Conservation (phyloP, 2,329 filamentous ascomycete genomes). For the Xylariaceae sp. region DNA sequence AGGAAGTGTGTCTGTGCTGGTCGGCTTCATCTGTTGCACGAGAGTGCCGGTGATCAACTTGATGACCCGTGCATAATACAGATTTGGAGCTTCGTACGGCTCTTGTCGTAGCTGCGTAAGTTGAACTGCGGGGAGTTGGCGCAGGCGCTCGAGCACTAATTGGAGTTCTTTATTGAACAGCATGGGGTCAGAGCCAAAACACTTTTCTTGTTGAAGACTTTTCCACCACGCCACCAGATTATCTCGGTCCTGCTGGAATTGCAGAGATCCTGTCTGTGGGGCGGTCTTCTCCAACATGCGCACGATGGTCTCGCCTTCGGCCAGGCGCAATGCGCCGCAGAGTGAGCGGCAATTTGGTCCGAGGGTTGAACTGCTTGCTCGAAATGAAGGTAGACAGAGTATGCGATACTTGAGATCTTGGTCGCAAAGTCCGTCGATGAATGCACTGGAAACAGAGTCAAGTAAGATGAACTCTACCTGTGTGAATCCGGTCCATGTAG, state of each 20-base stretch:
- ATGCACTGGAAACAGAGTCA: slow-evolving; percentile 44
- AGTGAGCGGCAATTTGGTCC: slow-evolving; percentile 38
- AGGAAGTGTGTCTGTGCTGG: no score
- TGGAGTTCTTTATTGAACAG: slow-evolving; percentile 47
- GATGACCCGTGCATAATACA: slow-evolving; percentile 41
- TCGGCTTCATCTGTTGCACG: no score
- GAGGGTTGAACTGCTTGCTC: slow-evolving; percentile 22
- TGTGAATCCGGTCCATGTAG: slow-evolving; percentile 36
- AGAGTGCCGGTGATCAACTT: slow-evolving; percentile 24
- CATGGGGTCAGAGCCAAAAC: slow-evolving; percentile 39
- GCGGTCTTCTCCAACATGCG: slow-evolving; percentile 34
- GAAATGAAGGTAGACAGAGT: slow-evolving; percentile 38
- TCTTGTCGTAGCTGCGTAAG: slow-evolving; percentile 46
- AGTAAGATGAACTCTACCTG: slow-evolving; percentile 40
- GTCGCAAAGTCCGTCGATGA: slow-evolving; percentile 47
- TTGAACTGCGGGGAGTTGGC: slow-evolving; percentile 44
- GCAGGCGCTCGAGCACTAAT: slow-evolving; percentile 38
- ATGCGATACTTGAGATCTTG: slow-evolving; percentile 37
- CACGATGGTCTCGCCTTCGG: slow-evolving; percentile 49
- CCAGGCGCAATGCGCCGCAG: slow-evolving; percentile 43
- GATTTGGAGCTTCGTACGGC: slow-evolving; percentile 40
- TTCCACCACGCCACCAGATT: slow-evolving; percentile 38
- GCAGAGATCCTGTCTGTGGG: slow-evolving; percentile 29
- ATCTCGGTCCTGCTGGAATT: slow-evolving; percentile 28
- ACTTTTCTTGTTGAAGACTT: slow-evolving; percentile 29